These are phyloP conservation scores for Alternaria viburni DNA, from an alignment of 2,329 filamentous ascomycete species.

Conservation along the genomic window DNA sequence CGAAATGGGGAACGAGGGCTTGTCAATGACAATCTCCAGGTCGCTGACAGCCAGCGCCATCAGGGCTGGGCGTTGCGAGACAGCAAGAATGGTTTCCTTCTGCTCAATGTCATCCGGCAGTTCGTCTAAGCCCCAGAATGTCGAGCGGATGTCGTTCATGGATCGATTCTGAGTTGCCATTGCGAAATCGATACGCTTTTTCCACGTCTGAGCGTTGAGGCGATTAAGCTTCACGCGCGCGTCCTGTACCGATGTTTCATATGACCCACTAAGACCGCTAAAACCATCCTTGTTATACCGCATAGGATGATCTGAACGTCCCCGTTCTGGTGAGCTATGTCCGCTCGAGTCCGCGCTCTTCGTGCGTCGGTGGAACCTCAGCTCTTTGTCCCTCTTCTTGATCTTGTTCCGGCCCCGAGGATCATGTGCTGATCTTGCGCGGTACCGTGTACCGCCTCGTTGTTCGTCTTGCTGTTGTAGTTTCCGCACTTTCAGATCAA, in stretches of 20 bases:
- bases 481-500: conserved; percentile 83
- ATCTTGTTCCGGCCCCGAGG: conserved; percentile 46
- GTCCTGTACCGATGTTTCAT: conserved; percentile 76
- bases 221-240: conserved; percentile 76
- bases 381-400: conserved; percentile 39
- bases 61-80: conserved; percentile 83
- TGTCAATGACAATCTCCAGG: conserved; percentile 83
- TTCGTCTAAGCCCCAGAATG: conserved; percentile 84
- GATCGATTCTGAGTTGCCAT: conserved; percentile 71
- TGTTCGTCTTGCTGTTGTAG: conserved; percentile 68
- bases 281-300: conserved; percentile 82
- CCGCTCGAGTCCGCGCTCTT: conserved; percentile 45
- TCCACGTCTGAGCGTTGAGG: conserved; percentile 91
- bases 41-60: conserved; percentile 83
- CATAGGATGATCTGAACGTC: conserved; percentile 55
- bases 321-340: conserved; percentile 32
- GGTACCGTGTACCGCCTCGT: conserved; percentile 57
- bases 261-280: conserved; percentile 72
- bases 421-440: conserved; percentile 60
- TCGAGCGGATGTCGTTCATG: conserved; percentile 78
- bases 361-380: conserved; percentile 47
- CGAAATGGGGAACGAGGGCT: conserved; percentile 85
- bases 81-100: conserved; percentile 81
- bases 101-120: conserved; percentile 82
- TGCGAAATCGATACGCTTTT: conserved; percentile 81